Conservation (phyloP, 2,329 filamentous ascomycete species). For the Ciborinia camelliae region DNA sequence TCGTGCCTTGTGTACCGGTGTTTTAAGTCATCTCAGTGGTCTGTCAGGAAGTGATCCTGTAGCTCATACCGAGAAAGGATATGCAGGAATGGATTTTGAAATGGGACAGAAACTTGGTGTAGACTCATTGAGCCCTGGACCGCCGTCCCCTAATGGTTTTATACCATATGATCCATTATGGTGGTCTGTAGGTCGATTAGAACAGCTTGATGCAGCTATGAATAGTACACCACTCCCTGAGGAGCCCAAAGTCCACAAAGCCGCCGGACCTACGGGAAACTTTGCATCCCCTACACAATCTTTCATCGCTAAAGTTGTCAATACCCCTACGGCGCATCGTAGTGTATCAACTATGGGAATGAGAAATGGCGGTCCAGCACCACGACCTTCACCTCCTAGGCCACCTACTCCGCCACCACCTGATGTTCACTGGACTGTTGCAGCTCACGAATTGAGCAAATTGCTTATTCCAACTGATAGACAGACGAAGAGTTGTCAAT, state of each 20-base stretch:
- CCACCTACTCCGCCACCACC: constrained; percentile 67
- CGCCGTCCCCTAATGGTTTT: constrained; percentile 18
- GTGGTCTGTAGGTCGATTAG: constrained; percentile 66
- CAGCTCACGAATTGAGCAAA: constrained; percentile 79
- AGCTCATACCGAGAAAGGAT: constrained; percentile 39
- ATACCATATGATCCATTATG: constrained; percentile 63
- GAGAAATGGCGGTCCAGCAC: constrained; percentile 39
- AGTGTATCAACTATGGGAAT: constrained; percentile 55
- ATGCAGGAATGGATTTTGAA: constrained; percentile 52
- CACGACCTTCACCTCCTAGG: constrained; percentile 40
- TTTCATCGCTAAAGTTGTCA: constrained; percentile 71
- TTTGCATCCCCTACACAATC: constrained; percentile 87
- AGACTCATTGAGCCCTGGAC: constrained; percentile 21
- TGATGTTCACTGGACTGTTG: constrained; percentile 79
- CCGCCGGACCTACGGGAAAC: constrained; percentile 56
- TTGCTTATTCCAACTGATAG: constrained; percentile 74
- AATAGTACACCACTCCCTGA: constrained; percentile 49
- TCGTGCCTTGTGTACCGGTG: constrained; percentile 80
- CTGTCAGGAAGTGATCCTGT: constrained; percentile 58
- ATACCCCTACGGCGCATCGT: constrained; percentile 62
- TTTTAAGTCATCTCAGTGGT: constrained; percentile 85
- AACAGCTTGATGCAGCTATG: constrained; percentile 63
- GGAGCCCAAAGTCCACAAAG: constrained; percentile 49
- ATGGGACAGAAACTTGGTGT: constrained; percentile 53
- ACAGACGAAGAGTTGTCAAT: constrained; percentile 70